A percentile compares a stretch with the other conserved stretches of the same genome.
Evolutionary conservation across 2,329 filamentous ascomycete species (phyloP).

Genomic region (Penicillium vulpinum): DNA sequence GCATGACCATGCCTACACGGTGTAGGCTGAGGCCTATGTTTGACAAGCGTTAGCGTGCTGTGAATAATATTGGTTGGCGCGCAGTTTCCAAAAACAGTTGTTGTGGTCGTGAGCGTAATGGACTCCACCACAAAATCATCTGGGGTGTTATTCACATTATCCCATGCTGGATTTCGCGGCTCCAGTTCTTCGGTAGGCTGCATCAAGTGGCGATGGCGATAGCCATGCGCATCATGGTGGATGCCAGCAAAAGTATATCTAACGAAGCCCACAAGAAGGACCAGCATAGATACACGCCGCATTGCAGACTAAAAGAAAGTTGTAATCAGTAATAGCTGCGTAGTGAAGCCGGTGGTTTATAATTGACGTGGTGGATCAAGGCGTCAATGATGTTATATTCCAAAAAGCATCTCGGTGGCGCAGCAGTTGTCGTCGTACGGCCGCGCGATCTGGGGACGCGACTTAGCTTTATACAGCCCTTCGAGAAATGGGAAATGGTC

Average conservation of each 20-base stretch:
- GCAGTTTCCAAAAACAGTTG: constrained; percentile 12
- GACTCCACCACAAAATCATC: constrained; percentile 16
- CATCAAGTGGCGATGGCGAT: constrained; percentile 8
- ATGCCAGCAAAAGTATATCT: constrained; percentile 28
- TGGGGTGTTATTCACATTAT: background rate
- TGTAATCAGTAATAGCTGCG: background rate
- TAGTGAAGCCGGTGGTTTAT: too few relatives aligned
- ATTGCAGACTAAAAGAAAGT: constrained; percentile 16
- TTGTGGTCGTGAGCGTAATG: constrained; percentile 20
- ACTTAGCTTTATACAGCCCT: constrained; percentile 5
- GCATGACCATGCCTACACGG: background rate
- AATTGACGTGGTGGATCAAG: background rate
- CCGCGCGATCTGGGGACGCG: background rate
- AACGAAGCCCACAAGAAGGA: constrained; percentile 26
- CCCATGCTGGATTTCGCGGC: background rate
- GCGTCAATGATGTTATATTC: background rate
- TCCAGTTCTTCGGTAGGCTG: constrained; percentile 2
- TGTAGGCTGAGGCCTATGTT: background rate
- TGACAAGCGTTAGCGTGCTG: background rate
- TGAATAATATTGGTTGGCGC: background rate
- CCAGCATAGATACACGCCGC: constrained; percentile 31
- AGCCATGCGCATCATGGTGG: constrained; percentile 25
- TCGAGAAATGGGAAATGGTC: background rate
- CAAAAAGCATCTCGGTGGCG: constrained; percentile 4
- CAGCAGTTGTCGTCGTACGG: background rate